Base-by-base conservation (phyloP, 805 yeast genomes). In the Jamesozyma rosinii region DNA sequence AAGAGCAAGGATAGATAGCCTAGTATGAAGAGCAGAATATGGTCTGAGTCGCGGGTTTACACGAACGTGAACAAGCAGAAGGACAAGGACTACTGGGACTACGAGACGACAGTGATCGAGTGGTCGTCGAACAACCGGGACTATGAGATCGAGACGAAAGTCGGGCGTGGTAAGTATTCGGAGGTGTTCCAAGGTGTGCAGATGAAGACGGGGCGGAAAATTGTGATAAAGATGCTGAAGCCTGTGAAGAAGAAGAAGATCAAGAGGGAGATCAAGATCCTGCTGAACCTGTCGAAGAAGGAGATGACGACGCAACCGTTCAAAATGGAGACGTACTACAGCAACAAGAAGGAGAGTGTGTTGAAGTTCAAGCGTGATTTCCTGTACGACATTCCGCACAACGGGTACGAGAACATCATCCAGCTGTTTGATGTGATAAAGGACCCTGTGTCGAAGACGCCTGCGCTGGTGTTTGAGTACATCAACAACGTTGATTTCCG, bases 121-220 rank as follows among this genome's bases (percentile, higher is more conserved):
- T 81, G 85, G 85, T 81, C 83, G 2, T 58, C 69, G 5, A 73
- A 74, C 43, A 72, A 61, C 41, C 64, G 66, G 41, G 66, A 77
- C 55, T 83, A 82, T 59, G 97, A 89, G 61, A 83, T 89, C 47
- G 75, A 83, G 42, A 72, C 74, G 49, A 86, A 88, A 64, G 81
- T 89, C 17, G 97, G 97, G 13, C 75, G 95, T 44, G 97, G 97
- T 21, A 89, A 86, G 67, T 89, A 88, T 65, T 82, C 94, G n/a
- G 97, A 89, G 63, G 97, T 89, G 26, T 89, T 89, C 61, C 83
- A 80, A 59, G 96, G 95, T 24, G 72, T 81, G 36, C 81, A 84
- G 58, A 68, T 84, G 40, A 69, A 75, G 43, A 76, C 75, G 49
- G 79, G 76, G 42, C 73, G 70, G 44, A 70, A 72, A 35, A 83